Conservation (phyloP, 106 monocot genomes). For the Dactylorhiza incarnata region DNA sequence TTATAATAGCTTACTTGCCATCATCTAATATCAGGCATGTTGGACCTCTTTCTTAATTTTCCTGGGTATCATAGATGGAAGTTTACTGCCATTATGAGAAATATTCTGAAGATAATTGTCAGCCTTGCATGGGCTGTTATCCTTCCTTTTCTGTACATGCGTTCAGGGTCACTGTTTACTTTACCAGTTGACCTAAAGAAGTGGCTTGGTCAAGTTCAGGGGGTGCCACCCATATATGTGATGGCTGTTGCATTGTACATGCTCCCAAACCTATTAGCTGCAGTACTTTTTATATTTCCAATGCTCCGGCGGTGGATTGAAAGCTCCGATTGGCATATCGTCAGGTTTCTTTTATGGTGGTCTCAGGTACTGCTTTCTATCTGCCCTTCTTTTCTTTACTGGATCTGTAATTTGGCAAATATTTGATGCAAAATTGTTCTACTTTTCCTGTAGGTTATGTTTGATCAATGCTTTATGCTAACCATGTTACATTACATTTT, state of each 20-base stretch:
- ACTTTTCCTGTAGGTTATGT: not conserved
- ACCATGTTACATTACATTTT: not conserved
- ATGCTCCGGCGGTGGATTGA: slow-evolving; percentile 88
- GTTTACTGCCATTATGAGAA: slow-evolving; percentile 74
- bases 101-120: slow-evolving; percentile 68
- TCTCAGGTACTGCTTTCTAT: slow-evolving; percentile 66
- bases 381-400: not conserved
- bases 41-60: slow-evolving; percentile 89
- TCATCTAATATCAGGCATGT: slow-evolving; percentile 44
- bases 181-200: slow-evolving; percentile 43
- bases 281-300: slow-evolving; percentile 72
- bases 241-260: slow-evolving; percentile 75
- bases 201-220: slow-evolving; percentile 62
- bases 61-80: slow-evolving; percentile 89
- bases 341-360: slow-evolving; percentile 93
- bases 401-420: not conserved
- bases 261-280: slow-evolving; percentile 73
- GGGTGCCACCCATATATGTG: slow-evolving; percentile 79
- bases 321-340: slow-evolving; percentile 89
- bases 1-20: not conserved
- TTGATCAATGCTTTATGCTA: not conserved
- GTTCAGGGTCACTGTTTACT: slow-evolving; percentile 28
- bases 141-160: slow-evolving; percentile 65
- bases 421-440: not conserved
- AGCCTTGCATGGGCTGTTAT: slow-evolving; percentile 72